Conservation (phyloP, 306 rosid species). For the Castanea mollissima region DNA sequence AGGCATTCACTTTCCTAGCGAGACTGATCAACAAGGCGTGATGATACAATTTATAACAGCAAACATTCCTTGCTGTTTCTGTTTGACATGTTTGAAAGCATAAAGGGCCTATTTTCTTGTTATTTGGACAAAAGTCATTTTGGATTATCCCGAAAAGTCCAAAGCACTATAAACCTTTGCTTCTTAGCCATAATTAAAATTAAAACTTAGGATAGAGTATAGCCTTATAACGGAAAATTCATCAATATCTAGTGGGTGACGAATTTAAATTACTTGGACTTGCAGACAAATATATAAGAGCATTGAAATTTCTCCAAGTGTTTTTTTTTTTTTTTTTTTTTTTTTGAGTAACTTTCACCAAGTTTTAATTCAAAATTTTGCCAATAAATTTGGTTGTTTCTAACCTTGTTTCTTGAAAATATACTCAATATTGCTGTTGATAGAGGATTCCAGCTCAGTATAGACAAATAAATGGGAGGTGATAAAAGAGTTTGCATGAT, state of each 20-base stretch:
- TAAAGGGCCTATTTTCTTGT: neutral
- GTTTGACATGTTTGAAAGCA: neutral
- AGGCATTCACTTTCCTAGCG: neutral
- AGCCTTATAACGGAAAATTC: neutral
- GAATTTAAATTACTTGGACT: neutral
- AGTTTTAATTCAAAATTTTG: neutral
- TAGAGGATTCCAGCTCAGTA: neutral
- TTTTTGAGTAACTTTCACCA: too few species aligned
- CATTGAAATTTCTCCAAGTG: neutral
- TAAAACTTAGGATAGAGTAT: too few species aligned
- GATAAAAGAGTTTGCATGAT: conserved; percentile 14
- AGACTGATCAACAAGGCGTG: neutral
- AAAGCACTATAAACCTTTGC: neutral
- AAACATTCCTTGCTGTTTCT: neutral
- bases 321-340: neutral
- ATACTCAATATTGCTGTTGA: neutral
- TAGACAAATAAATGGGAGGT: neutral
- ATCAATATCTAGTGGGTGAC: neutral
- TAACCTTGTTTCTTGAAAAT: neutral
- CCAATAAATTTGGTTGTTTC: neutral
- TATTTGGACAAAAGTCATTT: neutral
- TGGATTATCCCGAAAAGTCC: neutral
- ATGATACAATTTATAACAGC: neutral
- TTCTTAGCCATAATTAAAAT: too few species aligned
- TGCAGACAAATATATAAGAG: neutral